Percentiles rank a stretch among this genome's conserved stretches.
Conservation (phyloP, 83 land plant genomes). For the Isoetes engelmannii region DNA sequence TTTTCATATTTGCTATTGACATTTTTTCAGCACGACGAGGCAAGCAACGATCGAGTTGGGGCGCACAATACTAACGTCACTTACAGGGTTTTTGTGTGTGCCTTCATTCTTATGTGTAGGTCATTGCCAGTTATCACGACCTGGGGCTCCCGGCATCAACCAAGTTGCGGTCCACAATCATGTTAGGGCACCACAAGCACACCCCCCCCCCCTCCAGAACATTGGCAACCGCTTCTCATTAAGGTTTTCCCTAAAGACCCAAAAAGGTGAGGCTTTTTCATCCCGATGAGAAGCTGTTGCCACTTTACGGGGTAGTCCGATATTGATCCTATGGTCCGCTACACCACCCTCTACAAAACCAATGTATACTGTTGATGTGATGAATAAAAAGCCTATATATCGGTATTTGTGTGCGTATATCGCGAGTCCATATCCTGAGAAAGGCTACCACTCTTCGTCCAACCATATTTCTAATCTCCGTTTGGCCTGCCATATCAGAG, state of each 20-base stretch:
- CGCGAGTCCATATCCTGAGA: no score
- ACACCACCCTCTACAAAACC: conserved; percentile 14
- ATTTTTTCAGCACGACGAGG: not conserved
- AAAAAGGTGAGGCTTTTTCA: no score
- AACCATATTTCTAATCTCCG: not conserved
- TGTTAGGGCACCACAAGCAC: conserved; percentile 5
- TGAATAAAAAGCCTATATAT: no score
- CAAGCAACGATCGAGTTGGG: not conserved
- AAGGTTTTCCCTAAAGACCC: no score
- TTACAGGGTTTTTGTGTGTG: not conserved
- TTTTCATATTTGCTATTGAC: no score
- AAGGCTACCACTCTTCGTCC: no score
- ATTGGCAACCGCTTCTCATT: conserved; percentile 4
- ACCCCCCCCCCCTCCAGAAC: conserved; percentile 15
- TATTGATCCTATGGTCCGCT: not conserved
- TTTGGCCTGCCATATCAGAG: not conserved
- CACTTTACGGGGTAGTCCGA: conserved; percentile 5
- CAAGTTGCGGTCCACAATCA: not conserved
- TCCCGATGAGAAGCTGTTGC: not conserved
- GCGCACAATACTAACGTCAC: conserved; percentile 1
- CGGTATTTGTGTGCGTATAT: no score
- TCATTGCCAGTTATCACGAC: conserved; percentile 15
- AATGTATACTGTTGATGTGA: no score
- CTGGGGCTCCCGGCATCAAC: conserved; percentile 11
- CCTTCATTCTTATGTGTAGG: conserved; percentile 12